Conservation (phyloP, 2,329 filamentous ascomycete species). For the Monosporascus sp. region DNA sequence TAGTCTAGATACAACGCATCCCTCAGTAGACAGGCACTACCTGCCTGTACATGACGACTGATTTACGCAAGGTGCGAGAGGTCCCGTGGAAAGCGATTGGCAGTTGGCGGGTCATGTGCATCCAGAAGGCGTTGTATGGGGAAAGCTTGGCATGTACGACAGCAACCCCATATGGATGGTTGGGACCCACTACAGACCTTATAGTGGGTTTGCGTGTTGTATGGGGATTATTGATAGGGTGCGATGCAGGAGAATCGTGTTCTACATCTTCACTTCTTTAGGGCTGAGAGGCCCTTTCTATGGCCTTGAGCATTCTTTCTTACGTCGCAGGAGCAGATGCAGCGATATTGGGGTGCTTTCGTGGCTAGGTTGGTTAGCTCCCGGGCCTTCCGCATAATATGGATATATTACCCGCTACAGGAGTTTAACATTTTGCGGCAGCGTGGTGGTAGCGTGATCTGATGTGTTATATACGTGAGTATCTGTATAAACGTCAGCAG, state of each 20-base stretch:
- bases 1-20: not conserved
- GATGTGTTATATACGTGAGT: not conserved
- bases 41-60: not conserved
- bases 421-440: too few relatives aligned
- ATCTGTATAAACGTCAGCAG: not conserved
- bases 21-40: not conserved
- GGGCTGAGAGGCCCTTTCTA: too few relatives aligned
- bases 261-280: too few relatives aligned
- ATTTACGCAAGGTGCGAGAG: too few relatives aligned
- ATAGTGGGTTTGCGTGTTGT: not conserved
- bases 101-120: not conserved
- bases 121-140: not conserved
- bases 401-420: too few relatives aligned
- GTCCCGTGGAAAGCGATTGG: not conserved
- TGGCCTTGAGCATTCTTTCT: too few relatives aligned
- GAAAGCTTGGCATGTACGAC: not conserved
- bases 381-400: too few relatives aligned
- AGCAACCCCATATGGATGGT: not conserved
- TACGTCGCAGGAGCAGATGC: too few relatives aligned
- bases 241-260: too few relatives aligned
- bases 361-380: too few relatives aligned
- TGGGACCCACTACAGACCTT: not conserved
- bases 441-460: too few relatives aligned
- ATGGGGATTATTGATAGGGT: not conserved
- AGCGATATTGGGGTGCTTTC: too few relatives aligned